Base-by-base conservation (phyloP, 371 early-diverging fungal species). In the Nematocida sp. region DNA sequence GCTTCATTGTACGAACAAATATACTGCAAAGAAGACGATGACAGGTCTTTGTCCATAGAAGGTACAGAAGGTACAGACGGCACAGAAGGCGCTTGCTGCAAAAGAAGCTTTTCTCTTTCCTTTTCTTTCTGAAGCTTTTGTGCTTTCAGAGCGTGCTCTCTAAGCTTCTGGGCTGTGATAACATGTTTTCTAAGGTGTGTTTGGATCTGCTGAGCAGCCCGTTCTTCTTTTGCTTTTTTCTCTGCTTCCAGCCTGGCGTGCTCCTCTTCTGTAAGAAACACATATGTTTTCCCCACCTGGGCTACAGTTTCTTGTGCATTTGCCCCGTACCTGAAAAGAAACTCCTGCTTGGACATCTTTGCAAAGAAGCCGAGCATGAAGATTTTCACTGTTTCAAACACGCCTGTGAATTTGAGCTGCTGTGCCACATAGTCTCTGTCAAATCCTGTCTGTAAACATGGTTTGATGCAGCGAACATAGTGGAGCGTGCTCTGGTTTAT, bases 391-490 rank as follows among this genome's bases (percentile, higher is more conserved):
- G 95, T 93, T 81, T 96, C 95, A 37, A 83, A 88, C 87, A 84
- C 62, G 4, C 80, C 84, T 32, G 58, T 63, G 34, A 57, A 45
- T 45, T 36, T 40, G 15, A 78, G 51, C 58, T 78, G 80, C n/a
- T 58, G 58, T 4, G 52, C 32, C 8, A 79, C 82, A 81, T 91
- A 87, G 79, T 89, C 87, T 55, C 86, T 79, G 80, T 95, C 92
- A 81, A 89, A 96, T 75, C 91, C 91, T 81, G 92, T 91, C 77
- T 87, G 88, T 76, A 89, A 88, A 80, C 96, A 95, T 38, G 99
- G 96, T 80, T 95, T 98, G 83, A 98, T 96, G 64, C 94, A 94
- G 81, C 95, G 89, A 40, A 98, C 92, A 82, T 96, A 98, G 41
- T 92, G 90, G n/a, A 96, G 92, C 58, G 89, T 88, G 76, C 92